Conservation (phyloP, 2,329 filamentous ascomycete species). For the Fusarium mundagurra region DNA sequence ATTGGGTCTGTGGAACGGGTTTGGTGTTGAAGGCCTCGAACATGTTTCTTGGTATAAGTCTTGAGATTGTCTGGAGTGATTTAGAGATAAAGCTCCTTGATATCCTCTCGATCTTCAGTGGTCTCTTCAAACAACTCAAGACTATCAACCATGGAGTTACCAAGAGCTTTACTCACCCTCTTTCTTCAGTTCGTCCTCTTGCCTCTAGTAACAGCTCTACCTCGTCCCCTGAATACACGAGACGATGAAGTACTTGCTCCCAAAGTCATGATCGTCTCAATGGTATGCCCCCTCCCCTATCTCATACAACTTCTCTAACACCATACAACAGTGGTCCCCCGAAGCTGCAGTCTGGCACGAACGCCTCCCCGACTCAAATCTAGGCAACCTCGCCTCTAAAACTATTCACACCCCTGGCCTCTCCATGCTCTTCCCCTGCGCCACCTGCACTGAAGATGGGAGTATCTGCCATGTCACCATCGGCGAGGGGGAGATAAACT, state of each 20-base stretch:
- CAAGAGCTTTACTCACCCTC: slow-evolving; percentile 5
- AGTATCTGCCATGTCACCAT: slow-evolving; percentile 75
- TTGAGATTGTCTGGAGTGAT: background rate
- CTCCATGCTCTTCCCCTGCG: slow-evolving; percentile 71
- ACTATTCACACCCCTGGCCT: slow-evolving; percentile 70
- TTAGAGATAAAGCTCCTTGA: slow-evolving; percentile 9
- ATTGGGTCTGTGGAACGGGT: slow-evolving; percentile 17
- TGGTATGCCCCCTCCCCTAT: slow-evolving; percentile 56
- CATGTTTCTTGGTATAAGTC: background rate
- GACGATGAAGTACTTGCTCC: slow-evolving; percentile 53
- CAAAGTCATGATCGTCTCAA: slow-evolving; percentile 70
- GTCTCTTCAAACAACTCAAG: background rate
- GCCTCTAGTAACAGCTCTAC: background rate
- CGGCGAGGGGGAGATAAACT: slow-evolving; percentile 79
- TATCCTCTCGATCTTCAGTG: background rate
- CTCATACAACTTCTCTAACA: background rate
- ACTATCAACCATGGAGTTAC: slow-evolving; percentile 15
- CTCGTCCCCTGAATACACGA: background rate
- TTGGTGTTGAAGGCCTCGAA: slow-evolving; percentile 15
- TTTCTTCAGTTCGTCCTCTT: background rate
- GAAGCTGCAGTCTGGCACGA: slow-evolving; percentile 71
- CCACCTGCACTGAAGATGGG: slow-evolving; percentile 70
- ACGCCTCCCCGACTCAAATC: slow-evolving; percentile 55
- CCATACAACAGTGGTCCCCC: slow-evolving; percentile 62
- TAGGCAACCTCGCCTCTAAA: slow-evolving; percentile 65